Evolutionary conservation across 1,139 yeast species (phyloP).

Genomic region (Kurtzmaniella natalensis): DNA sequence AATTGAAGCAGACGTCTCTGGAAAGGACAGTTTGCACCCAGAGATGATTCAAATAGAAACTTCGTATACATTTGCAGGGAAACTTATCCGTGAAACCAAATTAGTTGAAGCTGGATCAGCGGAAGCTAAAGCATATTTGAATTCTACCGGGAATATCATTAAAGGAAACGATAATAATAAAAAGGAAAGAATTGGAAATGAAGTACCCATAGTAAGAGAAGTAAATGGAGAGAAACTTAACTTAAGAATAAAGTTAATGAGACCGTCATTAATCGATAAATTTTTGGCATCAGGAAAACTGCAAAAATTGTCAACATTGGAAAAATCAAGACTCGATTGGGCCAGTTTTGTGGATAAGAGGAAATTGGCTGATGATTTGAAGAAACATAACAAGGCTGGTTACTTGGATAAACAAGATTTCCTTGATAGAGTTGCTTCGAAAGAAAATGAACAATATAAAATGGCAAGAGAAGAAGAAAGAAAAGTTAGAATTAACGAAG

Average conservation of each 20-base stretch:
- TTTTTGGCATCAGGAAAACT: constrained; percentile 31
- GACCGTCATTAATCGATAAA: constrained; percentile 74
- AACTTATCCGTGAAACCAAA: constrained; percentile 70
- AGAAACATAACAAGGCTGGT: constrained; percentile 74
- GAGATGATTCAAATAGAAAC: constrained; percentile 68
- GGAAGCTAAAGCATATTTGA: constrained; percentile 79
- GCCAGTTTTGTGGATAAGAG: constrained; percentile 87
- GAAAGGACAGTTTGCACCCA: constrained; percentile 17
- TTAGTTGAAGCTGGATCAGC: constrained; percentile 74
- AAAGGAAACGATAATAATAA: constrained; percentile 8
- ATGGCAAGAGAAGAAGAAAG: constrained; percentile 47
- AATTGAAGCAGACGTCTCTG: constrained; percentile 28
- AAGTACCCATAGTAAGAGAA: constrained; percentile 33
- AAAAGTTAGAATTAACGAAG: constrained; percentile 10
- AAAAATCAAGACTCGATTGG: constrained; percentile 93
- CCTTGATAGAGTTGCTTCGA: constrained; percentile 67
- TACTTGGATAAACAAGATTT: constrained; percentile 90
- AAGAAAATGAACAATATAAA: constrained; percentile 60
- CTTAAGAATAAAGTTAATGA: constrained; percentile 46
- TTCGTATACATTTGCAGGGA: constrained; percentile 88
- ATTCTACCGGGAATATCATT: constrained; percentile 42
- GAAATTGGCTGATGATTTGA: constrained; percentile 79
- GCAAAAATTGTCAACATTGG: constrained; percentile 82
- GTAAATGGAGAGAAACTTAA: constrained; percentile 32
- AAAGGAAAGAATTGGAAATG: constrained; percentile 1